These are phyloP conservation scores for Blastomyces emzantsi DNA, from an alignment of 2,329 filamentous ascomycete species.

Conservation along the genomic window DNA sequence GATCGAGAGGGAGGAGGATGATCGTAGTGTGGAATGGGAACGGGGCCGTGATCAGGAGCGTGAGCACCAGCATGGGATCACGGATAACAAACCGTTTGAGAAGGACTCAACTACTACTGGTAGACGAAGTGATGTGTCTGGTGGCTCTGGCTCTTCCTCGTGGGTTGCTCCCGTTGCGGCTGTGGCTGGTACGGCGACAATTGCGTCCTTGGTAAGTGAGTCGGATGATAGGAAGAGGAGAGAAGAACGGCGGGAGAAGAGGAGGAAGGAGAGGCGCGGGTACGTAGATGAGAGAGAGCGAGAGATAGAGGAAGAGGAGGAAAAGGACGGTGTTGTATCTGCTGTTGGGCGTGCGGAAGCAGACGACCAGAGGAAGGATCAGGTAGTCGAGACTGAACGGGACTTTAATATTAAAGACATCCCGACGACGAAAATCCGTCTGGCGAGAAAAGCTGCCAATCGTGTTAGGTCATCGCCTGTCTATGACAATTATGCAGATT, in stretches of 20 bases:
- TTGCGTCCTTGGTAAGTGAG: constrained; percentile 36
- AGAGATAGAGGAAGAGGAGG: constrained; percentile 13
- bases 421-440: constrained; percentile 11
- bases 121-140: constrained; percentile 17
- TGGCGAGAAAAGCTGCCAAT: constrained; percentile 25
- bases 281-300: background rate
- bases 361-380: constrained; percentile 8
- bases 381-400: constrained; percentile 2
- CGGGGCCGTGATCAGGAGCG: constrained; percentile 4
- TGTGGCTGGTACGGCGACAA: constrained; percentile 42
- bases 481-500: constrained; percentile 36
- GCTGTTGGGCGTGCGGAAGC: background rate
- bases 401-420: constrained; percentile 5
- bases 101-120: constrained; percentile 18
- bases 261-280: constrained; percentile 33
- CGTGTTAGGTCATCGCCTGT: constrained; percentile 27
- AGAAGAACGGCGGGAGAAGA: constrained; percentile 30
- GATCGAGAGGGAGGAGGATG: background rate
- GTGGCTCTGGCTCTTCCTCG: constrained; percentile 21
- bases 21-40: constrained; percentile 5
- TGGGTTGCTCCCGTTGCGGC: constrained; percentile 38
- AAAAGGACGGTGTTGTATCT: constrained; percentile 9
- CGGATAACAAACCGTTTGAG: constrained; percentile 10
- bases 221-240: constrained; percentile 26
- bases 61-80: constrained; percentile 4